Conservation (phyloP, 176 grass and related monocot species). For the Eleusine indica region DNA sequence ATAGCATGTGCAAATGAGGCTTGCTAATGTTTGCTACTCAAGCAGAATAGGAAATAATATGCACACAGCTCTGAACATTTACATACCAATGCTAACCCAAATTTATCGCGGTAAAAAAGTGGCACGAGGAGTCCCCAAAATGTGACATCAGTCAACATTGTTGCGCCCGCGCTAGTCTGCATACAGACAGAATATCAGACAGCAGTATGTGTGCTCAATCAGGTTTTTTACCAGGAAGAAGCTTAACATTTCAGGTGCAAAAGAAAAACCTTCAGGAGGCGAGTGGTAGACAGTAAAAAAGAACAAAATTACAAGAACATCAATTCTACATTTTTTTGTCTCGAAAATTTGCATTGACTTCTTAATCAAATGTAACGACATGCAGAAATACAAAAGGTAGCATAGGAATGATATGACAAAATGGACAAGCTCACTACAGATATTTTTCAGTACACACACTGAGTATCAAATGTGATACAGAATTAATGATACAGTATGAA, state of each 20-base stretch:
- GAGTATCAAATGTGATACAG: conserved; percentile 3
- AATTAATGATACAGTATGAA: background rate
- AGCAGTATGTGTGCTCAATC: background rate
- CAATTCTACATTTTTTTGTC: background rate
- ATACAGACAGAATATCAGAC: conserved; percentile 19
- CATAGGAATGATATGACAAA: background rate
- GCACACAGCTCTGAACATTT: background rate
- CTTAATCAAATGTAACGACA: conserved; percentile 24
- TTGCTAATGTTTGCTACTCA: conserved; percentile 5
- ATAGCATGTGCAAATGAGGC: background rate
- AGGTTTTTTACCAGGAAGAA: background rate
- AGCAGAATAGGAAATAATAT: conserved; percentile 4
- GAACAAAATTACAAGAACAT: background rate
- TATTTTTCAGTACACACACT: background rate
- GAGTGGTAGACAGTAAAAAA: background rate
- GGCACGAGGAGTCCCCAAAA: conserved; percentile 93
- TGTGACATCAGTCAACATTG: conserved; percentile 74
- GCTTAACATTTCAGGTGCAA: background rate
- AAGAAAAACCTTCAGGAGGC: background rate
- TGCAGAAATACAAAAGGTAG: background rate
- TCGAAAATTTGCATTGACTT: background rate
- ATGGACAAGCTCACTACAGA: background rate
- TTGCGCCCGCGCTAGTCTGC: conserved; percentile 82
- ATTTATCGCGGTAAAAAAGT: conserved; percentile 59
- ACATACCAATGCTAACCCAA: conserved; percentile 65